Percentiles rank a stretch among this genome's conserved stretches.
phyloP scores from a whole-genome alignment of 306 rosid species.

The Phaseolus lunatus region DNA sequence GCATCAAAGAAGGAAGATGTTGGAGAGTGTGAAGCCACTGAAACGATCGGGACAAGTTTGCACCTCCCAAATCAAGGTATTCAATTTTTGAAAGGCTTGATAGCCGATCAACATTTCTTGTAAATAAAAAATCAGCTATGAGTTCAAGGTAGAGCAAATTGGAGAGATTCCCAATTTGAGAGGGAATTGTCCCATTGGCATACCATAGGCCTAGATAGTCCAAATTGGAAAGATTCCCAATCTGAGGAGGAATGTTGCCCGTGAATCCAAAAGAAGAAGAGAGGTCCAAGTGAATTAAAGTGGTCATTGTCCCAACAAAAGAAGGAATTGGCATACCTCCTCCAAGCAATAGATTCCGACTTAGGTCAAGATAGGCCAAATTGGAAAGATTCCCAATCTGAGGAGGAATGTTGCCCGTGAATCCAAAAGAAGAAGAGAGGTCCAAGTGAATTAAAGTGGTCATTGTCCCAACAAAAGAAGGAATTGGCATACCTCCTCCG shows the following conservation, averaged over 20 bases:
- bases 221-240: conserved; percentile 32
- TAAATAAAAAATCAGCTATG: no score
- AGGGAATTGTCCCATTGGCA: neutral
- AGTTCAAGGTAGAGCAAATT: neutral
- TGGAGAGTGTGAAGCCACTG: neutral
- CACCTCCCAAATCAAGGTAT: neutral
- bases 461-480: conserved; percentile 23
- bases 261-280: neutral
- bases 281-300: conserved; percentile 28
- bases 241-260: conserved; percentile 15
- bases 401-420: neutral
- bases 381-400: neutral
- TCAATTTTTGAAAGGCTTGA: conserved; percentile 16
- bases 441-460: conserved; percentile 23
- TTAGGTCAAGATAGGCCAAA: no score
- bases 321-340: neutral
- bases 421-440: neutral
- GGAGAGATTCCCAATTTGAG: conserved; percentile 33
- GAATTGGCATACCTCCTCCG: no score
- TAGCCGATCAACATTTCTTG: neutral
- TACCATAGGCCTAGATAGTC: neutral
- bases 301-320: neutral
- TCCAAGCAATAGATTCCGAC: neutral
- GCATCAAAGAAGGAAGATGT: conserved; percentile 23
- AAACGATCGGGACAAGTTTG: conserved; percentile 9